phyloP scores from a whole-genome alignment of 75 land plant species.

The Selaginella moellendorffii region DNA sequence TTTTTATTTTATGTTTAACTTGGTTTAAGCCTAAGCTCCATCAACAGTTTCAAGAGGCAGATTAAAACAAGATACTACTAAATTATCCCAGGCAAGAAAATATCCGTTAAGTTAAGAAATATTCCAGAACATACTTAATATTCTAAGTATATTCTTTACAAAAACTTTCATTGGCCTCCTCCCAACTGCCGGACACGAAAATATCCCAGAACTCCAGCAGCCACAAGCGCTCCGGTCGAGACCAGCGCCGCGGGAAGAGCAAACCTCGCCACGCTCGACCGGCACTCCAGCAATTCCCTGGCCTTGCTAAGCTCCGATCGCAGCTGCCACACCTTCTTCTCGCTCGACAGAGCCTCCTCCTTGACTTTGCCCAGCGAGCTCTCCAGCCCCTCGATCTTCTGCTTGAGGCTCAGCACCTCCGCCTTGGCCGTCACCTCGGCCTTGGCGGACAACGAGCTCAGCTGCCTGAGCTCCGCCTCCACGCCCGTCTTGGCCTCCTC shows the following conservation, averaged over 20 bases:
- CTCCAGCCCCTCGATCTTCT: neutral
- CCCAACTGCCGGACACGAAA: neutral
- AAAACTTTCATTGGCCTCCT: too few species aligned
- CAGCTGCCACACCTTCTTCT: neutral
- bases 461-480: neutral
- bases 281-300: neutral
- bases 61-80: too few species aligned
- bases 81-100: too few species aligned
- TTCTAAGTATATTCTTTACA: too few species aligned
- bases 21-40: too few species aligned
- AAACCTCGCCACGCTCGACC: neutral
- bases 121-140: too few species aligned
- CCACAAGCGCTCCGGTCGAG: neutral
- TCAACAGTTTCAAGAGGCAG: too few species aligned
- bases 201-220: neutral
- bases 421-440: neutral
- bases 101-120: too few species aligned
- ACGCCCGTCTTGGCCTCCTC: neutral
- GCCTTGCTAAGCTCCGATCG: neutral
- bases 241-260: neutral
- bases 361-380: neutral
- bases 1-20: too few species aligned
- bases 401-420: neutral
- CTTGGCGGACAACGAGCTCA: neutral
- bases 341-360: neutral